Percentiles rank a stretch among this genome's conserved stretches.
These are phyloP conservation scores for Ganoderma multipileum DNA, from an alignment of 1,284 basidiomycete species.

Conservation along the genomic window DNA sequence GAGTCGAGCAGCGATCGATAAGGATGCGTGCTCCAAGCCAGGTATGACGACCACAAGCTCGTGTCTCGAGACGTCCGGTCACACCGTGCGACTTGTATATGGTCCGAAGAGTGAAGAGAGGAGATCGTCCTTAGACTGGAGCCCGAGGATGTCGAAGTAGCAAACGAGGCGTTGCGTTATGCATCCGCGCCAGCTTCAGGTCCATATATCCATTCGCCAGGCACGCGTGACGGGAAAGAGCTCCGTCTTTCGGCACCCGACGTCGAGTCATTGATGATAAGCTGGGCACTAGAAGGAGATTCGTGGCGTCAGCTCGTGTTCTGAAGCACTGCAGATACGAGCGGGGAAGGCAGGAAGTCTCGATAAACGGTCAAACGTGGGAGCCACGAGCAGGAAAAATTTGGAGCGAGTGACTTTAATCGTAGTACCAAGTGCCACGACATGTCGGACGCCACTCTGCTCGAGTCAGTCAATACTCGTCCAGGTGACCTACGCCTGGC, in stretches of 20 bases:
- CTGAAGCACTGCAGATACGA: not conserved
- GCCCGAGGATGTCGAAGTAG: not conserved
- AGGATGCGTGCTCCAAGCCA: not conserved
- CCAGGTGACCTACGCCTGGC: too few relatives aligned
- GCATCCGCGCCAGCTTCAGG: not conserved
- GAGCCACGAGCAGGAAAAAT: not conserved
- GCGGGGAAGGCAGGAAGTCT: not conserved
- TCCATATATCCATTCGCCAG: not conserved
- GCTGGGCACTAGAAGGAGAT: not conserved
- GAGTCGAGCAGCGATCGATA: not conserved
- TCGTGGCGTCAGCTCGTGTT: not conserved
- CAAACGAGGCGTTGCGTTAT: not conserved
- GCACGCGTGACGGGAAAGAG: not conserved
- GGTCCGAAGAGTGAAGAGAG: not conserved
- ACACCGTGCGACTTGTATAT: not conserved
- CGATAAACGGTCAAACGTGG: not conserved
- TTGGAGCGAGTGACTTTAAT: not conserved
- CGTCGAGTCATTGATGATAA: not conserved
- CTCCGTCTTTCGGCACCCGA: not conserved
- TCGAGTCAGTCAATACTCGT: too few relatives aligned
- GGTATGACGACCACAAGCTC: not conserved
- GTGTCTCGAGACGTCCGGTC: not conserved
- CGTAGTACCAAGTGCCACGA: too few relatives aligned
- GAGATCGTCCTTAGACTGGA: not conserved
- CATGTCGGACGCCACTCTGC: too few relatives aligned